Base-by-base conservation (phyloP, 768 basidiomycete species). In the Suillus paluster region DNA sequence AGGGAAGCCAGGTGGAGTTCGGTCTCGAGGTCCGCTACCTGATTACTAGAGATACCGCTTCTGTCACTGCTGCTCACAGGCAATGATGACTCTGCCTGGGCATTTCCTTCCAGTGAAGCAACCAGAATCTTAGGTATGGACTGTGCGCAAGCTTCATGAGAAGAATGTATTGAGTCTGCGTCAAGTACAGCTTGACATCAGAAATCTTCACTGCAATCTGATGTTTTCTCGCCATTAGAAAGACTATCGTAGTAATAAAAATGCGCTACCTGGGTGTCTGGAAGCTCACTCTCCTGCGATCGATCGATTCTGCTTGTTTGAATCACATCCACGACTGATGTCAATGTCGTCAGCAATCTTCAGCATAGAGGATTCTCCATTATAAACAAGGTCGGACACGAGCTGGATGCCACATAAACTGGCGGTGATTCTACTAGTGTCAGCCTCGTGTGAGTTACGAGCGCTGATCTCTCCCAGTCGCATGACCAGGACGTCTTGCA, bases 321-420 rank as follows among this genome's bases (percentile, higher is more conserved):
- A 27, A 85, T 74, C 56, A 95, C 75, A 27, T 89, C 84, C 10
- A 90, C 84, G 5, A 77, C 78, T n/a, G 62, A 98, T 82, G 62
- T 90, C 82, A 52, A 97, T 95, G 69, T 97, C 92, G 66, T 97
- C 94, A 38, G 99, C 90, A 67, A 99, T 94, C 75, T 93, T 95
- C 61, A 99, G 81, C 1, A 74, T 78, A 19, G 84, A 82, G 14
- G 79, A 64, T 63, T 81, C 68, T 48, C 79, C 82, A 15, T 81
- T 80, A 44, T 81, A 76, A 65, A 83, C 77, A 44, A 91, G 76
- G 44, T 82, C 84, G 21, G 95, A 96, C 15, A 89, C 81, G 33
- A 99, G 83, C 67, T 92, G 91, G 36, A 99, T 89, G 17, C 95
- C 95, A 44, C 79, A 82, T 42, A 99, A 82, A 65, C 89, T 88